Evolutionary conservation across 768 basidiomycete genomes (phyloP).

Genomic region (Lactarius quietus): DNA sequence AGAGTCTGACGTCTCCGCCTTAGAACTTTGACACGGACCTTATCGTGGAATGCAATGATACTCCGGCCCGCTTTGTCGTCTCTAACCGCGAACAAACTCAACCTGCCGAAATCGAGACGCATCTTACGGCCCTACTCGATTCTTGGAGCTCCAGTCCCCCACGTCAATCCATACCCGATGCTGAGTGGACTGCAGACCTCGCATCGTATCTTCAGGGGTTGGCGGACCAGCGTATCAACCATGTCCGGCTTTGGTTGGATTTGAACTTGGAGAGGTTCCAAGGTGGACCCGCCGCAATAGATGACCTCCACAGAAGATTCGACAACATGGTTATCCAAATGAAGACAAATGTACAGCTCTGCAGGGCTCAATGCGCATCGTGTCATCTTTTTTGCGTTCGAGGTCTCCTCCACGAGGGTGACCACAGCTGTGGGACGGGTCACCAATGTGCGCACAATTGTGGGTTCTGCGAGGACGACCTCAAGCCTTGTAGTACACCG

Average conservation of each 20-base stretch:
- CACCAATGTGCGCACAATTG: conserved; percentile 48
- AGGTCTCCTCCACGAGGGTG: conserved; percentile 40
- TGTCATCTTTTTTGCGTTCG: conserved; percentile 51
- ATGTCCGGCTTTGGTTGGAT: conserved; percentile 49
- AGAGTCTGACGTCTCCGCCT: background rate
- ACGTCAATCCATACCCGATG: conserved; percentile 38
- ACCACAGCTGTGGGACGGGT: conserved; percentile 48
- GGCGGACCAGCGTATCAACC: conserved; percentile 42
- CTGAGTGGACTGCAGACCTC: conserved; percentile 40
- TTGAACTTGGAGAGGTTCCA: conserved; percentile 48
- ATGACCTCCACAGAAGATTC: conserved; percentile 42
- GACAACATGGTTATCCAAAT: conserved; percentile 43
- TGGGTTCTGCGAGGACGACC: conserved; percentile 38
- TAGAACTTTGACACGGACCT: conserved; percentile 53
- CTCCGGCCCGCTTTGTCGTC: conserved; percentile 34
- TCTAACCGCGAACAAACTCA: conserved; percentile 24
- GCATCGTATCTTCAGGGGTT: conserved; percentile 38
- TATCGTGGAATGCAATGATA: conserved; percentile 38
- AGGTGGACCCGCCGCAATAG: conserved; percentile 41
- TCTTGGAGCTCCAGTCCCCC: conserved; percentile 34
- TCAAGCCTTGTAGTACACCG: conserved; percentile 43
- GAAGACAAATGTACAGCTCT: conserved; percentile 44
- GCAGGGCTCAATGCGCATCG: conserved; percentile 42
- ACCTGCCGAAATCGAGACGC: conserved; percentile 28
- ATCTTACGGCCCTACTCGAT: conserved; percentile 27